Evolutionary conservation across 257 asterid genomes (phyloP).

Genomic region (Nicotiana attenuata): DNA sequence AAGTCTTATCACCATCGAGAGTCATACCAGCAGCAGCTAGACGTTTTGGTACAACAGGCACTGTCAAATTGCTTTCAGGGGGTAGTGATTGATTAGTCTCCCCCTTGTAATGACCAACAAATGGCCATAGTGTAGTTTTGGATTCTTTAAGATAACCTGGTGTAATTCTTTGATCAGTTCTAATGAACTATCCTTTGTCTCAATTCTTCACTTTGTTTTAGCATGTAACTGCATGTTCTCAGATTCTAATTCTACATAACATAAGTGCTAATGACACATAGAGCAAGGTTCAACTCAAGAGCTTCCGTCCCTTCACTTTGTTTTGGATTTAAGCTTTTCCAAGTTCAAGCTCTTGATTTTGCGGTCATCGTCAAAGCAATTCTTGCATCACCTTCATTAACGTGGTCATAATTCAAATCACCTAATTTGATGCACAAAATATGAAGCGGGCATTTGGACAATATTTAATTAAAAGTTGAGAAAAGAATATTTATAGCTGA

Average conservation of each 20-base stretch:
- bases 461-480: too few species aligned
- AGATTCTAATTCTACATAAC: not conserved
- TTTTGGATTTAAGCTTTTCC: too few species aligned
- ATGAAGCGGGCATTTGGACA: too few species aligned
- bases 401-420: too few species aligned
- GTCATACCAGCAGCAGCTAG: constrained; percentile 54
- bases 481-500: too few species aligned
- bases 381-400: too few species aligned
- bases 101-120: constrained; percentile 13
- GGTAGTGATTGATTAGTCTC: constrained; percentile 41
- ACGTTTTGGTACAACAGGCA: constrained; percentile 49
- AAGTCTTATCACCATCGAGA: constrained; percentile 71
- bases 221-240: not conserved
- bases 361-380: too few species aligned
- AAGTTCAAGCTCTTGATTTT: too few species aligned
- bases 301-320: too few species aligned
- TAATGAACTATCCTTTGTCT: constrained; percentile 9
- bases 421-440: too few species aligned
- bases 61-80: constrained; percentile 74
- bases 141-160: not conserved
- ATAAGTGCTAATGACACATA: not conserved
- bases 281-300: not conserved
- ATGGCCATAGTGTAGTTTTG: not conserved
- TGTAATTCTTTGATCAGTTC: constrained; percentile 17
- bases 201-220: not conserved